A percentile compares a stretch with the other conserved stretches of the same genome.
phyloP scores from a whole-genome alignment of 2,329 filamentous ascomycete genomes.

The Calonectria naviculata region DNA sequence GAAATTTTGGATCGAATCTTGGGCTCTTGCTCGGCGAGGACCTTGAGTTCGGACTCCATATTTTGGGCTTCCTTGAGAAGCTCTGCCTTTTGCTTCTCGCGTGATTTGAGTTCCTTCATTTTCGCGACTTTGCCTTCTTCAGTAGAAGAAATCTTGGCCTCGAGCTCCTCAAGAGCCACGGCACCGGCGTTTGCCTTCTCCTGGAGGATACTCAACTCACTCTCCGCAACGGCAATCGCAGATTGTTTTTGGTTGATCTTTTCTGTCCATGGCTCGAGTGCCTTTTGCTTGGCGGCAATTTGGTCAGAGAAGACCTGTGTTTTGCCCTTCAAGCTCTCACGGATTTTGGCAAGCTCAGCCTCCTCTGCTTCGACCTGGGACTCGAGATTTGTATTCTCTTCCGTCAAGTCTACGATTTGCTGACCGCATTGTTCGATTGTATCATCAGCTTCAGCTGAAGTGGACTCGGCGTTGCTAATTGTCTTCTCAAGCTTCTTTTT shows the following conservation, averaged over 20 bases:
- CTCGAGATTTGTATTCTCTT: constrained; percentile 83
- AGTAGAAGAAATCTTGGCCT: constrained; percentile 81
- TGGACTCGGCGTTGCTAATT: constrained; percentile 80
- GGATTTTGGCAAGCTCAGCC: constrained; percentile 82
- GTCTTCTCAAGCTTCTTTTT: constrained; percentile 95
- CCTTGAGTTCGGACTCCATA: constrained; percentile 77
- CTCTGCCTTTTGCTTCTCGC: constrained; percentile 76
- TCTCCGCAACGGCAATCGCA: constrained; percentile 92
- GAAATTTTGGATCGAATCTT: constrained; percentile 87
- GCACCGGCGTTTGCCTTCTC: constrained; percentile 91
- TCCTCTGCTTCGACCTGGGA: constrained; percentile 82
- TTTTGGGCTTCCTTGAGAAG: constrained; percentile 81
- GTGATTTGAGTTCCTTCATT: constrained; percentile 78
- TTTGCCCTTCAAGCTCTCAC: constrained; percentile 92
- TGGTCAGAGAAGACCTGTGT: constrained; percentile 94
- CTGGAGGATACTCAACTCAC: constrained; percentile 89
- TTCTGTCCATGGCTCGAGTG: constrained; percentile 94
- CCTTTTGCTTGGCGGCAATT: constrained; percentile 92
- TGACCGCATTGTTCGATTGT: constrained; percentile 81
- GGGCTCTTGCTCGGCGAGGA: constrained; percentile 81
- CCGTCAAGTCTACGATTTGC: constrained; percentile 80
- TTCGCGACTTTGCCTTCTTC: constrained; percentile 79
- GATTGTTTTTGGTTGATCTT: constrained; percentile 98
- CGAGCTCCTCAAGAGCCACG: constrained; percentile 83
- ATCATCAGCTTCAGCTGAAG: constrained; percentile 78